Conservation (phyloP, 129 eudicot species). For the Pseudognaphalium luteoalbum region DNA sequence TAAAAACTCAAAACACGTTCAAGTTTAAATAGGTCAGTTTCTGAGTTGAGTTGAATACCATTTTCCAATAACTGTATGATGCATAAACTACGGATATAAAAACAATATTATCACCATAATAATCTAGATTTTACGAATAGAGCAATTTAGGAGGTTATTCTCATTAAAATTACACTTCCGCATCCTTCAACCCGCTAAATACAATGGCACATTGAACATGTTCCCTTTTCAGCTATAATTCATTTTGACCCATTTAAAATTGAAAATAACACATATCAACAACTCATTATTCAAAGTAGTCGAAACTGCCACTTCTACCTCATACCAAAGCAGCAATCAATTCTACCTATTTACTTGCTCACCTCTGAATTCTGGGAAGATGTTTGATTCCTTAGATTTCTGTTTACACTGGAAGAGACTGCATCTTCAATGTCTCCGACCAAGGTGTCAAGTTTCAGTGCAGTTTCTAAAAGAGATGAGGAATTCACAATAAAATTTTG, state of each 20-base stretch:
- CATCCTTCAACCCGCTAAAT: not conserved
- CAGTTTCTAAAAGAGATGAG: conserved; percentile 72
- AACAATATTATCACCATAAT: not conserved
- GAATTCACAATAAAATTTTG: not conserved
- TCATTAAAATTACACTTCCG: not conserved
- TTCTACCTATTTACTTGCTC: conserved; percentile 16
- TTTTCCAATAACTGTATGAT: not conserved
- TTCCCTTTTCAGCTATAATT: not conserved
- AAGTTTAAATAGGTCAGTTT: not conserved
- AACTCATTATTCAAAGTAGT: not conserved
- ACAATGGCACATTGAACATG: not conserved
- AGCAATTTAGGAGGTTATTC: not conserved
- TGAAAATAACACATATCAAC: not conserved
- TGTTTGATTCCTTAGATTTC: conserved; percentile 52
- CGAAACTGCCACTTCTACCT: not conserved
- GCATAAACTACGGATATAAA: not conserved
- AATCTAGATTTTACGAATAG: not conserved
- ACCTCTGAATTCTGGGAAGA: conserved; percentile 56
- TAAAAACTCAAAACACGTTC: not conserved
- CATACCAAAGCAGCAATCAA: not conserved
- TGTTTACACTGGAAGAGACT: conserved; percentile 63
- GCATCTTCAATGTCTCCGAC: conserved; percentile 96
- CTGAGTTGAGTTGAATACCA: not conserved
- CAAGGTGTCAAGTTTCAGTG: conserved; percentile 77
- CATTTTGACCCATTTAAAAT: not conserved